Evolutionary conservation across 139 green algal genomes (phyloP).

Genomic region (Eudorina sp.): DNA sequence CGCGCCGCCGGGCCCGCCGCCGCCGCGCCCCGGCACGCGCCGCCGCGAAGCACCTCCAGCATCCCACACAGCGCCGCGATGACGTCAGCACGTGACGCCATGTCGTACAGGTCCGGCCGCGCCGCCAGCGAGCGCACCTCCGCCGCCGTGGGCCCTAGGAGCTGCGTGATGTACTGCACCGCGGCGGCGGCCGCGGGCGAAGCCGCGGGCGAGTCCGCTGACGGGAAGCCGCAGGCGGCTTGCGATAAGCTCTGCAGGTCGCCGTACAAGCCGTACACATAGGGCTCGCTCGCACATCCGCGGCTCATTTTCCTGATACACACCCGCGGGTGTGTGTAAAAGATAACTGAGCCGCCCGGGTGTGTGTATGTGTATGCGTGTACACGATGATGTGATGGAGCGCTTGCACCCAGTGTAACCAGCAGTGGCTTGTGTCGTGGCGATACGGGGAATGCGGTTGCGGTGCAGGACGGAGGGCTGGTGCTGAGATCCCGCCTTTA

Average conservation of each 20-base stretch:
- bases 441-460: too few relatives aligned
- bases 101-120: constrained; percentile 14
- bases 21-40: constrained; percentile 9
- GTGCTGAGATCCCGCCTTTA: too few relatives aligned
- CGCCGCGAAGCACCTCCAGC: constrained; percentile 80
- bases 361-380: too few relatives aligned
- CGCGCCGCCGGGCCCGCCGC: neutral
- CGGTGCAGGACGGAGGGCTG: too few relatives aligned
- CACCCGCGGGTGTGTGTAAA: too few relatives aligned
- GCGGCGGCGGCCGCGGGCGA: neutral
- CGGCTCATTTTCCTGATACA: too few relatives aligned
- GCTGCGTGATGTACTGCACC: constrained; percentile 40
- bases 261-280: neutral
- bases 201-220: neutral
- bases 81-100: neutral
- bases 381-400: too few relatives aligned
- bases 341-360: too few relatives aligned
- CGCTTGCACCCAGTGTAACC: too few relatives aligned
- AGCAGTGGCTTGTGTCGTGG: too few relatives aligned
- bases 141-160: constrained; percentile 45
- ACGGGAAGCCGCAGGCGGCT: constrained; percentile 6
- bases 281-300: neutral
- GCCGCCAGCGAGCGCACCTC: constrained; percentile 53
- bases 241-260: constrained; percentile 6
- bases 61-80: constrained; percentile 61